phyloP scores from a whole-genome alignment of 495 filamentous ascomycete species.

The Pseudevernia furfuracea region DNA sequence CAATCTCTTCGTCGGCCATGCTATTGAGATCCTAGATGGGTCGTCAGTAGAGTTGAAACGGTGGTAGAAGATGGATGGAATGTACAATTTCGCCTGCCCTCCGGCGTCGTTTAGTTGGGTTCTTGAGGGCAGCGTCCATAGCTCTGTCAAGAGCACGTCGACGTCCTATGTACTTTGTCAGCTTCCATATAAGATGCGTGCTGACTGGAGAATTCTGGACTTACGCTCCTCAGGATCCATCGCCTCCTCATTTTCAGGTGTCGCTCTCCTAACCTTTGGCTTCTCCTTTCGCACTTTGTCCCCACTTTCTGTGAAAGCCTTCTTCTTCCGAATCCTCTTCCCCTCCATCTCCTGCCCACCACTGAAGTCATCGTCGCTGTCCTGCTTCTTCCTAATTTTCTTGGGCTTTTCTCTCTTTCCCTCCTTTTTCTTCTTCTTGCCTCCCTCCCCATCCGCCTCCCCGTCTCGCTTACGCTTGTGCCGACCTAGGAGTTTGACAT shows the following conservation, averaged over 20 bases:
- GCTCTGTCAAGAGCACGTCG: conserved; percentile 71
- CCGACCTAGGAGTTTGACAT: conserved; percentile 62
- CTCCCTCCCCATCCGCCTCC: conserved; percentile 44
- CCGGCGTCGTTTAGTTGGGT: conserved; percentile 67
- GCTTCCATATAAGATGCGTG: background rate
- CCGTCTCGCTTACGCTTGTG: conserved; percentile 77
- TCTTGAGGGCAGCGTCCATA: conserved; percentile 81
- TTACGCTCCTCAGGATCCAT: conserved; percentile 49
- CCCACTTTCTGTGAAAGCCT: conserved; percentile 32
- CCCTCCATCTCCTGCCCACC: conserved; percentile 52
- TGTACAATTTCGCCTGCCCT: conserved; percentile 84
- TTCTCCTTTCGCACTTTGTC: conserved; percentile 43
- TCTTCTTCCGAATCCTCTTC: conserved; percentile 42
- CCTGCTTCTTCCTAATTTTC: conserved; percentile 58
- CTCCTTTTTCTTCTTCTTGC: conserved; percentile 65
- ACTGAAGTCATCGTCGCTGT: conserved; percentile 45
- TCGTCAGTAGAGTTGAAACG: conserved; percentile 22
- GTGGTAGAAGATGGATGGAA: conserved; percentile 17
- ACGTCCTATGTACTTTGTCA: conserved; percentile 55
- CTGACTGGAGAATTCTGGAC: conserved; percentile 12
- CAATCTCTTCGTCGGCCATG: conserved; percentile 82
- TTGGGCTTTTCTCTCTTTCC: conserved; percentile 61
- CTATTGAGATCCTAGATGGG: conserved; percentile 71
- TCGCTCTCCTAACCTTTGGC: conserved; percentile 33
- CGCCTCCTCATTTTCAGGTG: conserved; percentile 57